Evolutionary conservation across 495 filamentous ascomycete genomes (phyloP).

Genomic region (Daldinia concentrica): DNA sequence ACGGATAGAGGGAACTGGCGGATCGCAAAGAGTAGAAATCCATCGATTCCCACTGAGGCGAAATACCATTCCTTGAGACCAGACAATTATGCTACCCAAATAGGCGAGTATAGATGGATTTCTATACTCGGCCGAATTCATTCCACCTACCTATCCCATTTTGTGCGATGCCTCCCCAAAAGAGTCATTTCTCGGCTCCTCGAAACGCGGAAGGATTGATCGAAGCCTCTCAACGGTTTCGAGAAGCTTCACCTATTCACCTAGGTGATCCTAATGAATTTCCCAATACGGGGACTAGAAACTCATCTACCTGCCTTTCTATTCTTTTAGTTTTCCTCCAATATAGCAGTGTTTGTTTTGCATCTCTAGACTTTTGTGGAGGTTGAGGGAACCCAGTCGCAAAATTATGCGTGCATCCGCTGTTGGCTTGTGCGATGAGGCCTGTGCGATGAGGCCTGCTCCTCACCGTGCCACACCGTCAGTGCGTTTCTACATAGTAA

Average conservation of each 20-base stretch:
- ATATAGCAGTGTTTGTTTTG: background rate
- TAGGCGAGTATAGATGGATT: background rate
- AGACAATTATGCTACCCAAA: background rate
- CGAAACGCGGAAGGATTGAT: conserved; percentile 37
- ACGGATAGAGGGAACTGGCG: conserved; percentile 14
- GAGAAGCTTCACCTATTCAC: conserved; percentile 14
- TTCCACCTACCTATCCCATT: conserved; percentile 5
- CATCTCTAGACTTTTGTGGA: background rate
- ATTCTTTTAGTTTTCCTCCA: background rate
- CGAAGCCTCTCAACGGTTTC: conserved; percentile 29
- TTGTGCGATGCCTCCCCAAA: background rate
- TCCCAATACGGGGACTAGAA: conserved; percentile 10
- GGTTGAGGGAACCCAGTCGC: background rate
- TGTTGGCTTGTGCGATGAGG: background rate
- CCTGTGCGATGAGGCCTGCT: background rate
- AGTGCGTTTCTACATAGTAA: conserved; percentile 2
- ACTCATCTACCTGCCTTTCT: background rate
- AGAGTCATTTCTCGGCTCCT: background rate
- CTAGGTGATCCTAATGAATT: conserved; percentile 23
- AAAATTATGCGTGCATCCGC: background rate
- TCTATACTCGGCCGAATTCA: conserved; percentile 4
- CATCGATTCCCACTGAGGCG: conserved; percentile 6
- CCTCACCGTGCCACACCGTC: background rate
- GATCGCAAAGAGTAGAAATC: conserved; percentile 18
- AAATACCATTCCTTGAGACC: background rate